Conservation (phyloP, 2,329 filamentous ascomycete genomes). For the Colletotrichum theobromicola region DNA sequence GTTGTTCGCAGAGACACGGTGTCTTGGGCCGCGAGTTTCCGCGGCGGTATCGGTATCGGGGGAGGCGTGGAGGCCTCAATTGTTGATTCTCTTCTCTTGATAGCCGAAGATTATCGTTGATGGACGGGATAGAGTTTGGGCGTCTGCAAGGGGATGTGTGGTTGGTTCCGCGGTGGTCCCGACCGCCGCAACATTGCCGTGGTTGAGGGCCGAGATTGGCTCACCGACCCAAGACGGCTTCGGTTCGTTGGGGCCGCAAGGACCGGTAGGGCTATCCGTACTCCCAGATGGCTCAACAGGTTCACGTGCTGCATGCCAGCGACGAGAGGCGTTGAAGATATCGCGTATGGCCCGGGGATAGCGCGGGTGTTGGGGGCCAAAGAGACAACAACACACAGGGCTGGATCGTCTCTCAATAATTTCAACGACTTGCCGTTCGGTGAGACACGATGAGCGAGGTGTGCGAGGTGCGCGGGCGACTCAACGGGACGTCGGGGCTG, state of each 20-base stretch:
- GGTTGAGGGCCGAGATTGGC: slow-evolving; percentile 4
- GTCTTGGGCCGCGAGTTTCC: slow-evolving; percentile 11
- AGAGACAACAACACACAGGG: slow-evolving; percentile 5
- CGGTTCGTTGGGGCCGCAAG: slow-evolving; percentile 13
- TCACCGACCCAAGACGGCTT: slow-evolving; percentile 2
- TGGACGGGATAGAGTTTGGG: background rate
- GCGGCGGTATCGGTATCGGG: background rate
- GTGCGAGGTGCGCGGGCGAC: background rate
- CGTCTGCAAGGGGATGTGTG: background rate
- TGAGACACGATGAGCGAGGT: slow-evolving; percentile 2
- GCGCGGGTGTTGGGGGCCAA: background rate
- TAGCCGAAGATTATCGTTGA: background rate
- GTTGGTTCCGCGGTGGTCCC: background rate
- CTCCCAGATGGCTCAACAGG: slow-evolving; percentile 12
- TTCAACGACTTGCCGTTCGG: slow-evolving; percentile 6
- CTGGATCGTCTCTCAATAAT: background rate
- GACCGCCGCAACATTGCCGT: background rate
- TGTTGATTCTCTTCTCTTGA: background rate
- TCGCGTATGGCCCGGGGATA: background rate
- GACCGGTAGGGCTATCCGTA: slow-evolving; percentile 3
- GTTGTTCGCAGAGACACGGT: background rate
- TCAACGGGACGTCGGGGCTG: background rate
- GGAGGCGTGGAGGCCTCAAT: background rate
- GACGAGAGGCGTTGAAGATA: background rate
- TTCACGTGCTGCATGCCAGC: background rate